phyloP scores from a whole-genome alignment of 495 filamentous ascomycete species.

The Xylaria acuta region DNA sequence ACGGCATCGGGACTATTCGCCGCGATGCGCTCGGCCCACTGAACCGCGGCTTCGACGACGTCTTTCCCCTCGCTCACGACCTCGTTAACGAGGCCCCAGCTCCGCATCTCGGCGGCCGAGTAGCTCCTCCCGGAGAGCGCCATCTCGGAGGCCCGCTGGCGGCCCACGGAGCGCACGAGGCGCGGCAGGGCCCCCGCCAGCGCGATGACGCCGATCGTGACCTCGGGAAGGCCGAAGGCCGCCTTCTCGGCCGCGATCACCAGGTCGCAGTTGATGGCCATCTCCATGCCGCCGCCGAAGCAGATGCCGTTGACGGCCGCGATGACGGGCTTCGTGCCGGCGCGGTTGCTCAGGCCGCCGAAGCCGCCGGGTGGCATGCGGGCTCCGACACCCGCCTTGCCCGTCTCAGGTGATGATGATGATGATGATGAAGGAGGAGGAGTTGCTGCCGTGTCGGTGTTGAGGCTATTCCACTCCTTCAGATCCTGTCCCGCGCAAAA shows the following conservation, averaged over 20 bases:
- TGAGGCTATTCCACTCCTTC: conserved; percentile 45
- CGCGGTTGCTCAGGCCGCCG: conserved; percentile 60
- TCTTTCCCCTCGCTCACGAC: conserved; percentile 65
- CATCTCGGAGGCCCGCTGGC: conserved; percentile 74
- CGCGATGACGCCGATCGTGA: conserved; percentile 71
- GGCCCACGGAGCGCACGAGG: conserved; percentile 66
- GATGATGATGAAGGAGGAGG: too few relatives aligned
- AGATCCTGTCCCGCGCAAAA: conserved; percentile 69
- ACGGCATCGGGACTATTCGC: conserved; percentile 75
- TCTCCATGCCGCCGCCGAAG: conserved; percentile 77
- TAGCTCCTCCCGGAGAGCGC: conserved; percentile 68
- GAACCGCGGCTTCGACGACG: conserved; percentile 53
- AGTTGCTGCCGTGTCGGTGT: too few relatives aligned
- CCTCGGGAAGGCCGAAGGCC: conserved; percentile 70
- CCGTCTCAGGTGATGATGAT: neutral
- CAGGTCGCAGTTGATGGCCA: conserved; percentile 73
- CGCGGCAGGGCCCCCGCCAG: conserved; percentile 73
- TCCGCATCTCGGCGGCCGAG: conserved; percentile 60
- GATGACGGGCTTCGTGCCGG: conserved; percentile 70
- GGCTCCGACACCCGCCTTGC: neutral
- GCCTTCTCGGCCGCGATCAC: conserved; percentile 64
- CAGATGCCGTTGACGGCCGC: conserved; percentile 78
- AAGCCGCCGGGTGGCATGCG: conserved; percentile 48
- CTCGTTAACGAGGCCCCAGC: conserved; percentile 75
- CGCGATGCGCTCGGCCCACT: conserved; percentile 57